These are phyloP conservation scores for Kwoniella bestiolae DNA, from an alignment of 768 basidiomycete species.

Conservation along the genomic window DNA sequence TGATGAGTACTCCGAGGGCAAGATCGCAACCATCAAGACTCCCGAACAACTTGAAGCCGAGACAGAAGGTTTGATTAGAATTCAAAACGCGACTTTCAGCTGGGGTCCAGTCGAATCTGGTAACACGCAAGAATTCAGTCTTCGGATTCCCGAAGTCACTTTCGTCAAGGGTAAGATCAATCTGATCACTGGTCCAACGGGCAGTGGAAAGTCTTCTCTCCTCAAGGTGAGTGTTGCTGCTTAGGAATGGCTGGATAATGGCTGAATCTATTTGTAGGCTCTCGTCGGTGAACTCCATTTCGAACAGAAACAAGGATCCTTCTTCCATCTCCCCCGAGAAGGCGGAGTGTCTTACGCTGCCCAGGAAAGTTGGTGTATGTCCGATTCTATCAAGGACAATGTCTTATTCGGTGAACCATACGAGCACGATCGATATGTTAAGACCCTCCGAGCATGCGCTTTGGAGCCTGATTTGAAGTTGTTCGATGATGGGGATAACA, in stretches of 20 bases:
- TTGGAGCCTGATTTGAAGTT: constrained; percentile 62
- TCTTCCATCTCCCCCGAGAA: constrained; percentile 71
- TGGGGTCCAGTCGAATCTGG: constrained; percentile 59
- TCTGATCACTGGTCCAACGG: constrained; percentile 59
- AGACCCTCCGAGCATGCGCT: constrained; percentile 56
- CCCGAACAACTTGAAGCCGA: constrained; percentile 43
- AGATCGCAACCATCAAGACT: constrained; percentile 26
- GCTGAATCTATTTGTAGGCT: constrained; percentile 43
- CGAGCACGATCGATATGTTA: constrained; percentile 60
- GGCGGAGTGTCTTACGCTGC: constrained; percentile 77
- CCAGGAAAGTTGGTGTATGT: constrained; percentile 85
- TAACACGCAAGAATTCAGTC: constrained; percentile 59
- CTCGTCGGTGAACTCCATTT: constrained; percentile 60
- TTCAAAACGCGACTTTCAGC: constrained; percentile 54
- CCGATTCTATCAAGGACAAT: constrained; percentile 65
- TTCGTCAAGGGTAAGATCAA: constrained; percentile 58
- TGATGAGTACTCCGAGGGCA: constrained; percentile 44
- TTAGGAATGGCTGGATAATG: neutral
- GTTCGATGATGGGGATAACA: constrained; percentile 68
- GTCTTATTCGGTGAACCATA: constrained; percentile 62
- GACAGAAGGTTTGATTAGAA: constrained; percentile 45
- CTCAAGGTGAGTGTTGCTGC: constrained; percentile 37
- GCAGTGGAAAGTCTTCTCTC: constrained; percentile 55
- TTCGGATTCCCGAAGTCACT: constrained; percentile 54
- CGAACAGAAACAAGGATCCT: constrained; percentile 61